A percentile compares a stretch with the other conserved stretches of the same genome.
phyloP scores from a whole-genome alignment of 2,329 filamentous ascomycete species.

The Fusarium beomiforme region DNA sequence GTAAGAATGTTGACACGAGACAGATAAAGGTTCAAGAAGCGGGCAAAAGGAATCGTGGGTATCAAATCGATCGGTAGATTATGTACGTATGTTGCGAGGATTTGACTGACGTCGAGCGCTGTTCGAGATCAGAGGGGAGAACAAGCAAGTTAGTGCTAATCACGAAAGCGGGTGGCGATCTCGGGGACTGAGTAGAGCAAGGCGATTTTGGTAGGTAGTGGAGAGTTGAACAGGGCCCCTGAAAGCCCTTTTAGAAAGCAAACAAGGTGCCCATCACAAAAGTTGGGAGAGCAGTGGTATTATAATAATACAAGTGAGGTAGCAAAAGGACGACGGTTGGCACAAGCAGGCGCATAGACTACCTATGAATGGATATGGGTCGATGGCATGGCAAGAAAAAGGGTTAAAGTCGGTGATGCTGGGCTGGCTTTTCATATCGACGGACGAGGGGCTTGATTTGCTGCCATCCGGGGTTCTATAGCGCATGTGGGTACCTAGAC shows the following conservation, averaged over 20 bases:
- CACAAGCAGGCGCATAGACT: slow-evolving; percentile 11
- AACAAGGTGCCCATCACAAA: slow-evolving; percentile 31
- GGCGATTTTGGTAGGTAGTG: slow-evolving; percentile 7
- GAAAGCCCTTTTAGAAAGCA: slow-evolving; percentile 34
- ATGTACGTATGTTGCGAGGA: slow-evolving; percentile 24
- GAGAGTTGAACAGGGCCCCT: slow-evolving; percentile 29
- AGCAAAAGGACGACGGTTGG: background rate
- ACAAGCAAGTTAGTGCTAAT: slow-evolving; percentile 32
- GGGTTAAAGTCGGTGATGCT: slow-evolving; percentile 43
- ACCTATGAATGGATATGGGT: too few relatives aligned
- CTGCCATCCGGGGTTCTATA: slow-evolving; percentile 32
- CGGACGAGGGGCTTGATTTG: slow-evolving; percentile 41
- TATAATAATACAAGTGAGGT: slow-evolving; percentile 21
- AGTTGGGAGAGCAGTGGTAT: background rate
- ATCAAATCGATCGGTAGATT: slow-evolving; percentile 32
- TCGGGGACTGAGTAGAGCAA: slow-evolving; percentile 31
- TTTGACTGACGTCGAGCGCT: slow-evolving; percentile 28
- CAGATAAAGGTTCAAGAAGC: background rate
- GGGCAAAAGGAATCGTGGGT: slow-evolving; percentile 12
- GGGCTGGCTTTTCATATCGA: slow-evolving; percentile 38
- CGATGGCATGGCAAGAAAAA: slow-evolving; percentile 40
- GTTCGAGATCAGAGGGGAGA: slow-evolving; percentile 30
- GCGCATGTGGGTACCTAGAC: slow-evolving; percentile 28
- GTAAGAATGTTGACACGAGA: background rate
- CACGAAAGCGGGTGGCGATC: slow-evolving; percentile 42